Evolutionary conservation across 2,329 filamentous ascomycete genomes (phyloP), one percentile per base, ranked within the genome.

Genomic region (Diaporthe helianthi): DNA sequence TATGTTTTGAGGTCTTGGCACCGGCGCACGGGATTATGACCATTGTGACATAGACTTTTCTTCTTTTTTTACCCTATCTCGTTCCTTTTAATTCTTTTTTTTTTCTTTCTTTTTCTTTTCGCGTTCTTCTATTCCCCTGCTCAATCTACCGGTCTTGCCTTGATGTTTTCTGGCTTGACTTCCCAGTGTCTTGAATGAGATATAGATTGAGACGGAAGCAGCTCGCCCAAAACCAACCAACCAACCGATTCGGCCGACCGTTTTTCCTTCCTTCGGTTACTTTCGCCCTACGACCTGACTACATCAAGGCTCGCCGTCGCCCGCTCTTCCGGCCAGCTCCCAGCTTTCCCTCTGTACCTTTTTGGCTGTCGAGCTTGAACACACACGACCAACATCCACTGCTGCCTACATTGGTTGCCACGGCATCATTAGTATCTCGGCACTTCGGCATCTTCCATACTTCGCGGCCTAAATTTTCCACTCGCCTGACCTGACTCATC

Each of bases 401-500:
- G 36, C 38, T 5, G 36, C 36, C 36, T 38, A 60, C 10, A 44
- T 44, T 44, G 41, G 41, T 19, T 41, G 5, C n/a, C 51, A 55
- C 64, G 22, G 55, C 52, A 58, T 46, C 65, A 51, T 67, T 31
- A 29, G 58, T 9, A 58, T 67, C 65, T 67, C 44, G 51, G 38
- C 31, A 58, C 58, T 29, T 67, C 51, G 36, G 38, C 52, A 55
- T 12, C 38, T 29, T 49, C 41, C 51, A 24, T 13, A 36, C 38
- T 44, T 46, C 22, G 52, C 41, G 47, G 64, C 52, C 52, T 58
- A 46, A 67, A 67, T 29, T 47, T 36, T 47, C 52, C 36, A 38
- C 26, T 7, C 19, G 2, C 51, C 51, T 67, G 65, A 67, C 51
- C 51, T 67, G 65, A 67, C 65, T 67, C 65, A 65, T 65, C 47